Conservation (phyloP, 768 basidiomycete genomes). For the Tylopilus balloui region DNA sequence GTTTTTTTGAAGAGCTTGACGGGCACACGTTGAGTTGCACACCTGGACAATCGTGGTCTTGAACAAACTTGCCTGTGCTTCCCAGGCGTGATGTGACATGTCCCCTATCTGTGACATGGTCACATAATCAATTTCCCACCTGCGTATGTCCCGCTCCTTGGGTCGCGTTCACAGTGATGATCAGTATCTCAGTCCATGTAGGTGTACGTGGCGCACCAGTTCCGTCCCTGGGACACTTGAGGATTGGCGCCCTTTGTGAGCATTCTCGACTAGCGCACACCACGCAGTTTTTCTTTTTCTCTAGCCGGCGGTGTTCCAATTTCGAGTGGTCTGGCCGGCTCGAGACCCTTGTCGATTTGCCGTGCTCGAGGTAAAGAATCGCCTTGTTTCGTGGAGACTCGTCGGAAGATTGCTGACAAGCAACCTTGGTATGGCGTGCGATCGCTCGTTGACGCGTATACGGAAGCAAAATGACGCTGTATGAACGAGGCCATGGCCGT, state of each 20-base stretch:
- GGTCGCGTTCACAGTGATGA: background rate
- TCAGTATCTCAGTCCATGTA: constrained; percentile 1
- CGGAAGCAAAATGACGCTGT: constrained; percentile 18
- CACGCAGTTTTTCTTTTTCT: background rate
- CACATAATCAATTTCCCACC: constrained; percentile 18
- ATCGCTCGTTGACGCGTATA: constrained; percentile 1
- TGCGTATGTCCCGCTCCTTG: constrained; percentile 1
- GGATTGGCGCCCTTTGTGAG: background rate
- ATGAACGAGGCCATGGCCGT: constrained; percentile 9
- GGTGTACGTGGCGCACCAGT: constrained; percentile 3
- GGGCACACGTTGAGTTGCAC: constrained; percentile 30
- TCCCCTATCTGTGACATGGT: constrained; percentile 28
- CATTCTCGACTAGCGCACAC: background rate
- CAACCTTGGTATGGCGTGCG: background rate
- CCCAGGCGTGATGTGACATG: constrained; percentile 25
- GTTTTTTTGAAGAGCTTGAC: constrained; percentile 20
- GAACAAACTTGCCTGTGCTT: constrained; percentile 27
- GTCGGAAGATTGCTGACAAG: background rate
- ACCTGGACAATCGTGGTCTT: constrained; percentile 24
- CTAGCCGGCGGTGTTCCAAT: constrained; percentile 14
- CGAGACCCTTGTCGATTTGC: background rate
- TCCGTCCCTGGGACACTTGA: background rate
- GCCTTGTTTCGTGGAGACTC: constrained; percentile 4
- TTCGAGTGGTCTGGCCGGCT: constrained; percentile 5
- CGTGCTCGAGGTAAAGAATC: background rate